Base-by-base conservation (phyloP, 768 basidiomycete genomes). In the Omphalotus guepiniiformis region DNA sequence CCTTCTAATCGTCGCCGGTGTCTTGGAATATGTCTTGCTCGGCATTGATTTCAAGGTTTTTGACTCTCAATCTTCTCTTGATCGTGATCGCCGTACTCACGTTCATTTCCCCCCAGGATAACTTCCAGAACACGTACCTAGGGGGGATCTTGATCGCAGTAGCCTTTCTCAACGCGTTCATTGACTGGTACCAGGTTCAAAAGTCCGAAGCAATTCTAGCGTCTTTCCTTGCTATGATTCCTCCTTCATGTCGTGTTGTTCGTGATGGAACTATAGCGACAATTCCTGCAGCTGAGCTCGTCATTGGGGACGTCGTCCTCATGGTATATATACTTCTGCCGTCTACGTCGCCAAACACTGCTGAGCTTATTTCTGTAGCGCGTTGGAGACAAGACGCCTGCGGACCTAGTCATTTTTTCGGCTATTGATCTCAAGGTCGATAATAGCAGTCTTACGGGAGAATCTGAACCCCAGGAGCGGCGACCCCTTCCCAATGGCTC, bases 171-270 rank as follows among this genome's bases (percentile, higher is more conserved):
- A 85, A 85, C 53, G 83, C 82, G 5, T 75, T 75, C 52, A 83
- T 85, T 59, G 83, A 85, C 59, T 85, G 81, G 60, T 76, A 76
- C 59, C 83, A 85, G 66, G 73, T 84, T 25, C 83, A 85, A 64
- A 85, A 84, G 56, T 83, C 82, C 7, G 83, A 84, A 58, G 81
- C 82, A 30, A 85, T 85, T 54, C 69, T 85, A 3, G 82, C 82
- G 3, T 82, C 80, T 2, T 85, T 85, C 67, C 67, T 85, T 27
- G 83, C 83, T 8, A 80, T 85, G 80, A 85, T 85, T 41, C 83
- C 83, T 13, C 83, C 83, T 1, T 71, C 79, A 6, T 84, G 80
- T 56, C 80, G 74, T 34, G 81, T 80, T 22, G 66, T 85, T 42
- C 77, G 83, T 35, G 78, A 79, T 49, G 75, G 76, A 0, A 67